phyloP scores from a whole-genome alignment of 805 yeast species.

The Spathaspora sp. region DNA sequence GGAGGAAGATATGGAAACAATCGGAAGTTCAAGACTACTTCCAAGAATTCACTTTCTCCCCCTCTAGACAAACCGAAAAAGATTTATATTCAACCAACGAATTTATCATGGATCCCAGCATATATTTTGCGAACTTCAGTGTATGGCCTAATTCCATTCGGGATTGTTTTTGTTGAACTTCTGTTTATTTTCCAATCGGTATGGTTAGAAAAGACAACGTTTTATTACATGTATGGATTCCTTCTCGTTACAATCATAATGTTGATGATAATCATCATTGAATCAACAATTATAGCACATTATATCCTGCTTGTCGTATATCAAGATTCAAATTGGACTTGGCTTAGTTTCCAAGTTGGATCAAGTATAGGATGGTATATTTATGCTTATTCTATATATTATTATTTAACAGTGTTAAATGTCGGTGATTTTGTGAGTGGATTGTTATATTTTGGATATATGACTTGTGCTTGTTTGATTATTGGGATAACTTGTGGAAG shows the following conservation, averaged over 20 bases:
- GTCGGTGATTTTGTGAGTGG: constrained; percentile 65
- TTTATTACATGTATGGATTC: constrained; percentile 78
- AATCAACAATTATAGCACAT: constrained; percentile 66
- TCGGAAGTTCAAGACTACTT: not conserved
- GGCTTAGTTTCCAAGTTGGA: constrained; percentile 74
- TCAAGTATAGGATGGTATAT: constrained; percentile 69
- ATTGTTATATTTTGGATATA: constrained; percentile 68
- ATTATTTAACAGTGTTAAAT: constrained; percentile 53
- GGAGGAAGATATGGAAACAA: constrained; percentile 62
- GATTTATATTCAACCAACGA: not conserved
- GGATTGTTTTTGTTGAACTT: constrained; percentile 76
- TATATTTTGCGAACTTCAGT: constrained; percentile 26
- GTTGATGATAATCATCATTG: constrained; percentile 60
- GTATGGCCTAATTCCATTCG: constrained; percentile 76
- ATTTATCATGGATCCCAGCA: constrained; percentile 14
- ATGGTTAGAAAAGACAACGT: constrained; percentile 78
- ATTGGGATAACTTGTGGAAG: constrained; percentile 75
- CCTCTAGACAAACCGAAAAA: not conserved
- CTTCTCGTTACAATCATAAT: constrained; percentile 58
- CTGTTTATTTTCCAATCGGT: constrained; percentile 68
- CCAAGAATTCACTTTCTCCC: not conserved
- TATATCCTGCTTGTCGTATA: constrained; percentile 55
- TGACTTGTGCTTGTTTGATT: constrained; percentile 57
- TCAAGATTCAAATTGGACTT: constrained; percentile 71
- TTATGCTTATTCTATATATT: constrained; percentile 63